These are phyloP conservation scores for Debaryomyces maramus DNA, from an alignment of 805 yeast genomes.

Conservation along the genomic window DNA sequence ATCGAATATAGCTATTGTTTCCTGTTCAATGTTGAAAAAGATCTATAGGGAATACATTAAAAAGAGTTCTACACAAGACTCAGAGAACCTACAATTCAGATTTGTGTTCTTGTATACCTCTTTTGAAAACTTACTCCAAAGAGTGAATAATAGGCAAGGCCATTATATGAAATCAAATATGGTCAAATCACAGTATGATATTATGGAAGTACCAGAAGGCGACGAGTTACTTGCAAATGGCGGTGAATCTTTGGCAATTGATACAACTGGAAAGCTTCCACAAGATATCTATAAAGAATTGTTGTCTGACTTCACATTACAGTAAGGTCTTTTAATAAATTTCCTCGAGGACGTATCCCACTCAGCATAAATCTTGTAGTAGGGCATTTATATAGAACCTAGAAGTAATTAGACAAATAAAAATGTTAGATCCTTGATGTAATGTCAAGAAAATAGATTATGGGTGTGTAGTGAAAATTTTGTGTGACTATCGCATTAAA, in stretches of 20 bases:
- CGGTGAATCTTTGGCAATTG: slow-evolving; percentile 35
- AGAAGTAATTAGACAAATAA: too few species aligned
- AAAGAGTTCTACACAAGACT: slow-evolving; percentile 21
- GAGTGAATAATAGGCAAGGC: slow-evolving; percentile 64
- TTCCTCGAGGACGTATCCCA: too few species aligned
- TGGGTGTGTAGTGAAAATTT: too few species aligned
- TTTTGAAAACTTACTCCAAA: slow-evolving; percentile 54
- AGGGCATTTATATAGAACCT: too few species aligned
- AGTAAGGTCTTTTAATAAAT: too few species aligned
- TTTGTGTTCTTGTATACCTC: slow-evolving; percentile 70
- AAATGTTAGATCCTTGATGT: too few species aligned
- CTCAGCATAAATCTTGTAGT: too few species aligned
- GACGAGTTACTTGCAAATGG: slow-evolving; percentile 38
- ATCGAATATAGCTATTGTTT: slow-evolving; percentile 49
- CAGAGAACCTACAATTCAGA: slow-evolving; percentile 39
- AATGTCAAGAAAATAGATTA: too few species aligned
- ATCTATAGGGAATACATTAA: slow-evolving; percentile 67
- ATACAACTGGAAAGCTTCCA: slow-evolving; percentile 33
- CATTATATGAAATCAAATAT: slow-evolving; percentile 89
- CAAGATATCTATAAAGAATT: slow-evolving; percentile 26
- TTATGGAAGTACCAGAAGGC: slow-evolving; percentile 66
- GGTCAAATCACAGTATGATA: slow-evolving; percentile 76
- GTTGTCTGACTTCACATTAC: too few species aligned
- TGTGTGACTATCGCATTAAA: too few species aligned
- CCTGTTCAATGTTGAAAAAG: slow-evolving; percentile 84